Percentiles rank a stretch among this genome's conserved stretches.
These are phyloP conservation scores for Solanum paucissectum DNA, from an alignment of 257 asterid species.

Conservation along the genomic window DNA sequence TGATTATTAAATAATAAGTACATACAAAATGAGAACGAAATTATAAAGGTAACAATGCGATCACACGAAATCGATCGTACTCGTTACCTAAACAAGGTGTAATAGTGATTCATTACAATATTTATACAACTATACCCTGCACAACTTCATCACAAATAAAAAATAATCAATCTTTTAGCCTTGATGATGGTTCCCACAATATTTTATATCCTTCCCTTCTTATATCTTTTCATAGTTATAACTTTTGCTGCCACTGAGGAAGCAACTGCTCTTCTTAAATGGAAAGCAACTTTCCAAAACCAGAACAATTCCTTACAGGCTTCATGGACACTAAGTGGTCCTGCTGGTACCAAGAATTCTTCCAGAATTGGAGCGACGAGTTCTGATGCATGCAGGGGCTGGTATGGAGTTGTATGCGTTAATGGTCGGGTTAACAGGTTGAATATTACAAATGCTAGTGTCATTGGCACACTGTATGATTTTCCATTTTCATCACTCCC, in stretches of 20 bases:
- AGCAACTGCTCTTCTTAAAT: constrained; percentile 11
- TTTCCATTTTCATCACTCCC: constrained; percentile 16
- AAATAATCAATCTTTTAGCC: neutral
- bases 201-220: neutral
- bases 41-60: too few species aligned
- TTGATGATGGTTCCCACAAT: neutral
- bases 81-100: neutral
- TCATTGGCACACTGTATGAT: constrained; percentile 3
- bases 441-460: constrained; percentile 1
- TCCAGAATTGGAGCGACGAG: neutral
- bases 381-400: neutral
- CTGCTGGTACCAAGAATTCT: neutral
- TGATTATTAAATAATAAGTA: too few species aligned
- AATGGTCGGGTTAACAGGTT: neutral
- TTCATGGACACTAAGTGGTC: constrained; percentile 3
- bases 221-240: neutral
- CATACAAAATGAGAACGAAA: too few species aligned
- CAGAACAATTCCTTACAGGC: neutral
- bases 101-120: neutral
- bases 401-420: constrained; percentile 15
- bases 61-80: too few species aligned
- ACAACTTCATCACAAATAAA: neutral
- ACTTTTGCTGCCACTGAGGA: neutral
- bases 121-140: neutral
- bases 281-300: constrained; percentile 8